Conservation (phyloP, 805 yeast species). For the Yarrowia alimentaria region DNA sequence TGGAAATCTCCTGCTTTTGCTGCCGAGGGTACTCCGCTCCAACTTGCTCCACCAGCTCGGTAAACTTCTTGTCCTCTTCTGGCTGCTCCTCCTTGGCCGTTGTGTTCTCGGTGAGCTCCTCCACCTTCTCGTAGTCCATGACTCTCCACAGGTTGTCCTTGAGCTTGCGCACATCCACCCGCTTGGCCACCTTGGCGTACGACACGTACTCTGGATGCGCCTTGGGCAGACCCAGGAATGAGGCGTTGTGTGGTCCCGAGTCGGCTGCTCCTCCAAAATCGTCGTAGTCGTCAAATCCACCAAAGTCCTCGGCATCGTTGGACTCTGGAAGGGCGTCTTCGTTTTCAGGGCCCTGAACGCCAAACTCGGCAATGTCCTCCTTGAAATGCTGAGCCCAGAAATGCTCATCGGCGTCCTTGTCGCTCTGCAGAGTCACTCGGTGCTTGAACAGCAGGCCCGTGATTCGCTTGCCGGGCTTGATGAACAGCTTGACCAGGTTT, state of each 20-base stretch:
- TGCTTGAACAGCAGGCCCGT: conserved; percentile 26
- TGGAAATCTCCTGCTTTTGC: conserved; percentile 65
- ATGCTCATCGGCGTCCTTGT: conserved; percentile 54
- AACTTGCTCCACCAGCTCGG: conserved; percentile 51
- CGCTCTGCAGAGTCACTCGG: conserved; percentile 22
- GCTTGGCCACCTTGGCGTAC: conserved; percentile 71
- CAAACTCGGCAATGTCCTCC: conserved; percentile 12
- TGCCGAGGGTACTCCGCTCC: conserved; percentile 54
- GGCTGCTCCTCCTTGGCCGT: conserved; percentile 29
- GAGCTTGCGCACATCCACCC: conserved; percentile 68
- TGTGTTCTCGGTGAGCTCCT: conserved; percentile 31
- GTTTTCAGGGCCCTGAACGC: conserved; percentile 9
- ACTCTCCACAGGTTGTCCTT: conserved; percentile 76
- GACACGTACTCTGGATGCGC: conserved; percentile 44
- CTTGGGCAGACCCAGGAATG: conserved; percentile 23
- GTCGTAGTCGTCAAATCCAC: conserved; percentile 39
- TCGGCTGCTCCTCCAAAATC: conserved; percentile 31
- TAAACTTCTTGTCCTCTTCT: conserved; percentile 39
- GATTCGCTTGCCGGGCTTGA: conserved; percentile 52
- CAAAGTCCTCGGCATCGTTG: conserved; percentile 31
- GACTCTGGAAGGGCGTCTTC: too few species aligned
- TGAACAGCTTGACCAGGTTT: conserved; percentile 61
- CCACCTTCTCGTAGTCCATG: conserved; percentile 38
- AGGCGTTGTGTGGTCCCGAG: conserved; percentile 27
- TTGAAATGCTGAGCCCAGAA: conserved; percentile 64